Evolutionary conservation across 176 grass and related monocot species (phyloP), one percentile per base, ranked within the genome.

Genomic region (Bolboschoenus planiculmis): DNA sequence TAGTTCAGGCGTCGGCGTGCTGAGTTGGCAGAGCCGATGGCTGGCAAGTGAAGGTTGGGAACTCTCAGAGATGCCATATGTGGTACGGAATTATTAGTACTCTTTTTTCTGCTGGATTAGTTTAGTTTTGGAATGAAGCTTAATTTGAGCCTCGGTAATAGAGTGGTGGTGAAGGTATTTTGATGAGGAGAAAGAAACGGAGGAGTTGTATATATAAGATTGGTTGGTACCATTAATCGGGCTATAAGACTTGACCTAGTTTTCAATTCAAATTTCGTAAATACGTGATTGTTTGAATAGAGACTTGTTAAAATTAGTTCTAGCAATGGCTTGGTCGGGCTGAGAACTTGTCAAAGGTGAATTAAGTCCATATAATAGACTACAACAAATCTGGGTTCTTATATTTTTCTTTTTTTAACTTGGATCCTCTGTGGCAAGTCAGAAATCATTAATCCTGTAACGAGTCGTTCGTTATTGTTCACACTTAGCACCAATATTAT

Each of bases 31-130:
- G 73, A 78, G 9, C 59, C 27, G 7, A 30, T 1, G 4, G 59
- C 7, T 15, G 39, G 39, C 39, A 40, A 40, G 39, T 40, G 39
- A 40, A 40, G 39, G 39, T 40, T 0, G 39, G 3, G 3, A 40
- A 40, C 39, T 78, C 73, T 78, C 9, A 78, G 29, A 54, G 40
- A 43, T 78, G 73, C 44, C 73, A 78, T 78, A 51, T 78, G 4
- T 78, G 15, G 2, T 40, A 5, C 5, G 3, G 18, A 47, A 10
- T 10, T 46, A 23, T 14, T 26, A 21, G 8, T 37, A 5, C 23
- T 76, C 42, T 48, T 11, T 23, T 30, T 76, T 29, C 20, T 71
- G 0, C 5, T 29, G 11, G 51, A 6, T 78, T 53, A 27, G 42
- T 13, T 46, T 50, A 48, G 72, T 46, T 42, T 53, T 77, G 4